Evolutionary conservation across 2,329 filamentous ascomycete species (phyloP).

Genomic region (Ophiostoma himal-ulmi): DNA sequence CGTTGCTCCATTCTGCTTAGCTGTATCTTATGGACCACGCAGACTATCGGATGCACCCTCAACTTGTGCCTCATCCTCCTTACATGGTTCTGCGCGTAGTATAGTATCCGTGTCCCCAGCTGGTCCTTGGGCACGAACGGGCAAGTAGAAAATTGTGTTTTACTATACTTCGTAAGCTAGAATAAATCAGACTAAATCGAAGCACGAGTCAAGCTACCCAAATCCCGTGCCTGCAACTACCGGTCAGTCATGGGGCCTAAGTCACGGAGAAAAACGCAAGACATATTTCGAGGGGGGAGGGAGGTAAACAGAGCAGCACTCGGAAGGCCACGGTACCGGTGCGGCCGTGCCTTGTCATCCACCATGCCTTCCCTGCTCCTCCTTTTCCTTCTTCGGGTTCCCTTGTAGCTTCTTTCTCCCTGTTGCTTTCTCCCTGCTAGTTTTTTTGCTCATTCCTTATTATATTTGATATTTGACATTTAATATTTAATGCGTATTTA

Average conservation of each 20-base stretch:
- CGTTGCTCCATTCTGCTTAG: not conserved
- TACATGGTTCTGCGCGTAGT: not conserved
- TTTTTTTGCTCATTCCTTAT: not conserved
- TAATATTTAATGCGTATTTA: not conserved
- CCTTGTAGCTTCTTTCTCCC: not conserved
- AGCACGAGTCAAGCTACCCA: not conserved
- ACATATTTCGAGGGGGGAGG: not conserved
- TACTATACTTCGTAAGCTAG: not conserved
- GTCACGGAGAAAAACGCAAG: not conserved
- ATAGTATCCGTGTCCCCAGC: too few species aligned
- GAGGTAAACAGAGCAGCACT: not conserved
- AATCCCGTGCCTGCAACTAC: not conserved
- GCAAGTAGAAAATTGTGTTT: not conserved
- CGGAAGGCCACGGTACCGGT: not conserved
- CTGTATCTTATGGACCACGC: not conserved
- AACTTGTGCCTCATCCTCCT: not conserved
- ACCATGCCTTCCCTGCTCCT: not conserved
- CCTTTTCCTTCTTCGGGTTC: not conserved
- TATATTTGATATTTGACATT: not conserved
- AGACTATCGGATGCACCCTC: not conserved
- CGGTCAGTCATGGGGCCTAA: not conserved
- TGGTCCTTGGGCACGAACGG: conserved; percentile 1
- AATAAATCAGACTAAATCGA: not conserved
- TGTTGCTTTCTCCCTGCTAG: not conserved
- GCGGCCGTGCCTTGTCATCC: not conserved